Evolutionary conservation across 1,284 basidiomycete genomes (phyloP).

Genomic region (Irpex rosettiformis): DNA sequence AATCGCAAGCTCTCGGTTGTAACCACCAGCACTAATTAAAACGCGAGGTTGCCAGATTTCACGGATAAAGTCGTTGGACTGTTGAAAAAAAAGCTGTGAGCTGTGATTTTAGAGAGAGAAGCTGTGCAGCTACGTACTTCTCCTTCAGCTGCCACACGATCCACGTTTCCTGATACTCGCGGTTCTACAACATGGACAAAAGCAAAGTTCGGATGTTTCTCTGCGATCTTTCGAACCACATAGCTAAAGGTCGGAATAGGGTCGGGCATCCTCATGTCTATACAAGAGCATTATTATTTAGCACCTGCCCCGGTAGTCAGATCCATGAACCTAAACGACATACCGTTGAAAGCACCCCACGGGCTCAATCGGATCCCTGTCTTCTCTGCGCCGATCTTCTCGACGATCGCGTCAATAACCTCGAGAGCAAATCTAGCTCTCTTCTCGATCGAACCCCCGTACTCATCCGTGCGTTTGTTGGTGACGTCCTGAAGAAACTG

Average conservation of each 20-base stretch:
- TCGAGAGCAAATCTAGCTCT: slow-evolving; percentile 21
- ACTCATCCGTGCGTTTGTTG: slow-evolving; percentile 12
- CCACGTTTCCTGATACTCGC: slow-evolving; percentile 14
- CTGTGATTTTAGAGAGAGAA: not conserved
- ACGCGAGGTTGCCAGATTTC: slow-evolving; percentile 33
- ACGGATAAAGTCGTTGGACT: slow-evolving; percentile 35
- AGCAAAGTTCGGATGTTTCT: slow-evolving; percentile 38
- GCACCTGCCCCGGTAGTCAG: not conserved
- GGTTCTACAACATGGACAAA: slow-evolving; percentile 47
- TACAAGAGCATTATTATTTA: not conserved
- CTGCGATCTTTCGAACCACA: slow-evolving; percentile 25
- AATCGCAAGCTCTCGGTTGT: slow-evolving; percentile 31
- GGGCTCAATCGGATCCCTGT: slow-evolving; percentile 52
- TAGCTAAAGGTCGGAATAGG: slow-evolving; percentile 34
- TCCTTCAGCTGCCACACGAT: slow-evolving; percentile 7
- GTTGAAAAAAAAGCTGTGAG: slow-evolving; percentile 13
- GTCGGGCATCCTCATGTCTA: slow-evolving; percentile 38
- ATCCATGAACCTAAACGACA: slow-evolving; percentile 1
- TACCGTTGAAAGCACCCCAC: slow-evolving; percentile 35
- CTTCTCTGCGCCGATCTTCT: slow-evolving; percentile 36
- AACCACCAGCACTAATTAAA: slow-evolving; percentile 50
- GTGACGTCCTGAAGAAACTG: slow-evolving; percentile 3
- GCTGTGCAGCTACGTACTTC: slow-evolving; percentile 11
- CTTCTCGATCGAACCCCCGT: slow-evolving; percentile 31
- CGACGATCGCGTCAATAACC: slow-evolving; percentile 31